These are phyloP conservation scores for Coemansia sp. DNA, from an alignment of 192 early-diverging fungal genomes.

Conservation along the genomic window DNA sequence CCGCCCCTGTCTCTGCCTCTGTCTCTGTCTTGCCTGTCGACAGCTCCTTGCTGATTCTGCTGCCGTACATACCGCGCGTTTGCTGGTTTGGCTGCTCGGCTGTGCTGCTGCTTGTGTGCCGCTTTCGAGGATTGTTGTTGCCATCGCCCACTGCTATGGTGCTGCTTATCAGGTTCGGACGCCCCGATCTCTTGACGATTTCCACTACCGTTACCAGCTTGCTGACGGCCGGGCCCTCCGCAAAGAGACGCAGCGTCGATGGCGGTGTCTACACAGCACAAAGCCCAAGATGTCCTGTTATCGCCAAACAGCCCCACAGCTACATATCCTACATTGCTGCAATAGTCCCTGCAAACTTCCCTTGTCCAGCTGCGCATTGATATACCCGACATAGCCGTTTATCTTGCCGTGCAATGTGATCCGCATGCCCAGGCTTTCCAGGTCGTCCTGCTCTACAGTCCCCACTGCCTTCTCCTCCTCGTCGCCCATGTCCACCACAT, in stretches of 20 bases:
- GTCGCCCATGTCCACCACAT: not conserved
- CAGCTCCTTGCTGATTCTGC: not conserved
- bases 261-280: constrained; percentile 6
- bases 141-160: constrained; percentile 13
- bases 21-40: not conserved
- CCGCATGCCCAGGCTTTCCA: constrained; percentile 6
- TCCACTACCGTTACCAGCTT: constrained; percentile 38
- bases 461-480: not conserved
- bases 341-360: too few relatives aligned
- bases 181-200: constrained; percentile 24
- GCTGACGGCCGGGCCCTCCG: constrained; percentile 29
- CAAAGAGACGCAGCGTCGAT: constrained; percentile 10
- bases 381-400: constrained; percentile 12
- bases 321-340: too few relatives aligned
- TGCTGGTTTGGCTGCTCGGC: not conserved
- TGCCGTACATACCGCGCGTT: constrained; percentile 8
- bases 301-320: too few relatives aligned
- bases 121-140: not conserved
- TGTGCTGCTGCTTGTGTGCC: not conserved
- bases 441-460: not conserved
- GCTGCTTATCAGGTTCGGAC: not conserved
- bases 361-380: constrained; percentile 4
- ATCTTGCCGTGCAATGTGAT: constrained; percentile 45
- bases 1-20: not conserved
- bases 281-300: too few relatives aligned